Evolutionary conservation across 2,329 filamentous ascomycete genomes (phyloP).

Genomic region (Trichoderma guizhouense): DNA sequence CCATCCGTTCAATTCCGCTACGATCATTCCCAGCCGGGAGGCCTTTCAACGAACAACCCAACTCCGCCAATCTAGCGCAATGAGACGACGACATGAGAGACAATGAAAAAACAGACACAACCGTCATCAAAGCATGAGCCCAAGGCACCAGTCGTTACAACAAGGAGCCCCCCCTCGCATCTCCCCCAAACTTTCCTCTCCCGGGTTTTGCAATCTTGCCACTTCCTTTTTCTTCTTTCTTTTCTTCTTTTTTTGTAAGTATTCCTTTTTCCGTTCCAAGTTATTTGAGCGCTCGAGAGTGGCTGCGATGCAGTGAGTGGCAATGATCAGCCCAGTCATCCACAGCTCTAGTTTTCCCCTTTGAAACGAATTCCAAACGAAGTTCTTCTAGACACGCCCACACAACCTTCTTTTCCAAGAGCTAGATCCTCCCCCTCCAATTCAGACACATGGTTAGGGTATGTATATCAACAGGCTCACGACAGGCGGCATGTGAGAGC

Average conservation of each 20-base stretch:
- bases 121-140: constrained; percentile 18
- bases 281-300: not conserved
- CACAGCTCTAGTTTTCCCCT: not conserved
- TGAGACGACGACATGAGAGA: constrained; percentile 25
- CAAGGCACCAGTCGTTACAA: constrained; percentile 28
- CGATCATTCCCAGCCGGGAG: constrained; percentile 23
- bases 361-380: constrained; percentile 22
- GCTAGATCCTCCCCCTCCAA: constrained; percentile 1
- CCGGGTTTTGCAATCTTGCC: constrained; percentile 14
- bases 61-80: constrained; percentile 29
- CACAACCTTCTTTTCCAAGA: constrained; percentile 2
- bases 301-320: not conserved
- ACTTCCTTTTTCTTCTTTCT: not conserved
- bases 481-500: constrained; percentile 26
- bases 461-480: constrained; percentile 27
- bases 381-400: constrained; percentile 23
- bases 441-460: constrained; percentile 4
- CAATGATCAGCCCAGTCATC: constrained; percentile 8
- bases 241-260: not conserved
- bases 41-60: constrained; percentile 25
- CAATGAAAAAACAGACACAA: constrained; percentile 21
- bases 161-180: constrained; percentile 24
- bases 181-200: constrained; percentile 1
- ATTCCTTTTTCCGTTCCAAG: not conserved
- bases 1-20: constrained; percentile 24